phyloP scores from a whole-genome alignment of 2,329 filamentous ascomycete genomes.

The Niveomyces coronatus region DNA sequence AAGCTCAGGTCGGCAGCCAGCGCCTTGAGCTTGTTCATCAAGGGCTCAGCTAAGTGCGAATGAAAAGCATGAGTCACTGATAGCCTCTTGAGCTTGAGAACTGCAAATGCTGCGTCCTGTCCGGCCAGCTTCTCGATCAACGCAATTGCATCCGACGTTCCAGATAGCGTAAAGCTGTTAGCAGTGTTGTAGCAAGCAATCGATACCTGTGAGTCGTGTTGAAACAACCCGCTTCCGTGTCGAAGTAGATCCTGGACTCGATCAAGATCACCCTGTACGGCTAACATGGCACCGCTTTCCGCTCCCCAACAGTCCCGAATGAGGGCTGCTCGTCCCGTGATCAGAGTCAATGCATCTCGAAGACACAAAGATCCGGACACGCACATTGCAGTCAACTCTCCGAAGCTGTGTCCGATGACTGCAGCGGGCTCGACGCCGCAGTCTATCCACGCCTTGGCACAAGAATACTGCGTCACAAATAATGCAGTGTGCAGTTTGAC shows the following conservation, averaged over 20 bases:
- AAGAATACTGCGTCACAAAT: slow-evolving; percentile 30
- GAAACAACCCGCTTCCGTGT: background rate
- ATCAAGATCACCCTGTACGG: background rate
- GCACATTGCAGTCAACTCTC: slow-evolving; percentile 30
- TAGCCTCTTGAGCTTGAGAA: slow-evolving; percentile 26
- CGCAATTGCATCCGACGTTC: background rate
- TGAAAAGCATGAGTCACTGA: slow-evolving; percentile 37
- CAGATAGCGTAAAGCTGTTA: background rate
- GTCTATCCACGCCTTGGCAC: slow-evolving; percentile 25
- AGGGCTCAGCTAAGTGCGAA: slow-evolving; percentile 21
- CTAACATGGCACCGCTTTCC: background rate
- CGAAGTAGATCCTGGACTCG: background rate
- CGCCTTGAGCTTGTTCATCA: slow-evolving; percentile 17
- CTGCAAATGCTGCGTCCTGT: background rate
- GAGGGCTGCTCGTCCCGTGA: background rate
- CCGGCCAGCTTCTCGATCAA: background rate
- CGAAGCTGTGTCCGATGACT: slow-evolving; percentile 30
- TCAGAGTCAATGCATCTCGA: background rate
- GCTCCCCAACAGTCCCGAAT: background rate
- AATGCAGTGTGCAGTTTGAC: slow-evolving; percentile 28
- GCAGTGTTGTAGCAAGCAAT: background rate
- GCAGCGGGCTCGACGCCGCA: slow-evolving; percentile 16
- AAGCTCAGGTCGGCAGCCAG: slow-evolving; percentile 19
- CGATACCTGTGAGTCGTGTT: background rate
- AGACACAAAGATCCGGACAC: background rate